Conservation (phyloP, 257 asterid genomes). For the Hygrophila difformis region DNA sequence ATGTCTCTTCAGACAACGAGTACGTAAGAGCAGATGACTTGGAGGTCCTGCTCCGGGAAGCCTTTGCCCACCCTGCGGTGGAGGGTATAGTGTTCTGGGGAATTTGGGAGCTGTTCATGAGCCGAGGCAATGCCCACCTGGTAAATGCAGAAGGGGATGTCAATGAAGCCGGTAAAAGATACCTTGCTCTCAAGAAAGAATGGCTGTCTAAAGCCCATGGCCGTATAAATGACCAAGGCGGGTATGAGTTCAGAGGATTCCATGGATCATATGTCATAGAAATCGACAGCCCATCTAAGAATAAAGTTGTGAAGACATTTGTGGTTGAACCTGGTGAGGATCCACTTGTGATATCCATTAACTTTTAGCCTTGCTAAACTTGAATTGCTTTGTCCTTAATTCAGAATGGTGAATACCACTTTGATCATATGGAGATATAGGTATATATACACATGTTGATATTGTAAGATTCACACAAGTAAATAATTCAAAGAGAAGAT, state of each 20-base stretch:
- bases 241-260: constrained; percentile 61
- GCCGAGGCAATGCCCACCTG: constrained; percentile 52
- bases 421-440: no score
- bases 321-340: constrained; percentile 56
- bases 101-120: constrained; percentile 88
- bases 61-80: constrained; percentile 85
- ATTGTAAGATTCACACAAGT: no score
- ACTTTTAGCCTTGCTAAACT: constrained; percentile 17
- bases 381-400: no score
- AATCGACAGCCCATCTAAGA: constrained; percentile 14
- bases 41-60: constrained; percentile 86
- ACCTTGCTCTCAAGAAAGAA: constrained; percentile 53
- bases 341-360: constrained; percentile 40
- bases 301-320: constrained; percentile 44
- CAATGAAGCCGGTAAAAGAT: constrained; percentile 68
- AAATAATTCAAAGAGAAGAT: no score
- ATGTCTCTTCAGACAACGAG: constrained; percentile 62
- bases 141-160: constrained; percentile 76
- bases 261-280: constrained; percentile 65
- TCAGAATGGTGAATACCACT: no score
- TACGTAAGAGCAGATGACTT: constrained; percentile 70
- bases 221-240: constrained; percentile 35
- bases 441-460: no score
- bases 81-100: constrained; percentile 89
- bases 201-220: constrained; percentile 68